These are phyloP conservation scores for Colletotrichum higginsianum DNA, from an alignment of 2,329 filamentous ascomycete species.

Conservation along the genomic window DNA sequence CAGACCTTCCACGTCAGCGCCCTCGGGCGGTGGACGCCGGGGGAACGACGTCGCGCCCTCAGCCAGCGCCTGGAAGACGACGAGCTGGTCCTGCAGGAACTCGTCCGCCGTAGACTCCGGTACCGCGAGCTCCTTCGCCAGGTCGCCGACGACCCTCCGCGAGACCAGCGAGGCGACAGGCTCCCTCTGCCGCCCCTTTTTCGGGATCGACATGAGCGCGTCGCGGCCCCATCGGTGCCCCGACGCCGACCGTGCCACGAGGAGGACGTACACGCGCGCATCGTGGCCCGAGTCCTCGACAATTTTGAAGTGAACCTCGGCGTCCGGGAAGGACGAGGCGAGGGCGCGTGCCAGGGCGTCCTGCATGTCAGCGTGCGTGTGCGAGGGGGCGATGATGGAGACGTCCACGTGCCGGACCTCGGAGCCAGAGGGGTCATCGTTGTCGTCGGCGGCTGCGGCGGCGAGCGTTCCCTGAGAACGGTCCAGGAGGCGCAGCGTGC, in stretches of 20 bases:
- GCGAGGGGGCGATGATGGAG: conserved; percentile 64
- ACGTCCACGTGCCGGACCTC: conserved; percentile 64
- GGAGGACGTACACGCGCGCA: conserved; percentile 68
- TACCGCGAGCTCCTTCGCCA: conserved; percentile 60
- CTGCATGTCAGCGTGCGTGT: conserved; percentile 60
- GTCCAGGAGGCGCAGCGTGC: conserved; percentile 54
- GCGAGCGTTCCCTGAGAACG: not conserved
- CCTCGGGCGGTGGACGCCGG: conserved; percentile 37
- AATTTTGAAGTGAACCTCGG: conserved; percentile 60
- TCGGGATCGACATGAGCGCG: conserved; percentile 57
- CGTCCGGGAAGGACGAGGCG: conserved; percentile 57
- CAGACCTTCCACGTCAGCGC: conserved; percentile 41
- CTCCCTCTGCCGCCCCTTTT: conserved; percentile 53
- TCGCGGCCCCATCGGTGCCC: conserved; percentile 66
- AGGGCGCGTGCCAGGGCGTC: conserved; percentile 58
- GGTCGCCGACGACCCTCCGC: conserved; percentile 59
- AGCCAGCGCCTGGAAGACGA: conserved; percentile 72
- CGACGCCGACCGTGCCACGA: conserved; percentile 67
- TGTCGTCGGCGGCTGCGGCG: too few species aligned
- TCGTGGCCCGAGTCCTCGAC: conserved; percentile 67
- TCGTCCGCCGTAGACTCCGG: conserved; percentile 60
- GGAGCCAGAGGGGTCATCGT: conserved; percentile 45
- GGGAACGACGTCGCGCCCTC: conserved; percentile 66
- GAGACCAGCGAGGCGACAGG: conserved; percentile 59
- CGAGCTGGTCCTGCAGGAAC: conserved; percentile 73